Conservation (phyloP, 164 flowering plant genomes). For the Chimonanthus praecox region DNA sequence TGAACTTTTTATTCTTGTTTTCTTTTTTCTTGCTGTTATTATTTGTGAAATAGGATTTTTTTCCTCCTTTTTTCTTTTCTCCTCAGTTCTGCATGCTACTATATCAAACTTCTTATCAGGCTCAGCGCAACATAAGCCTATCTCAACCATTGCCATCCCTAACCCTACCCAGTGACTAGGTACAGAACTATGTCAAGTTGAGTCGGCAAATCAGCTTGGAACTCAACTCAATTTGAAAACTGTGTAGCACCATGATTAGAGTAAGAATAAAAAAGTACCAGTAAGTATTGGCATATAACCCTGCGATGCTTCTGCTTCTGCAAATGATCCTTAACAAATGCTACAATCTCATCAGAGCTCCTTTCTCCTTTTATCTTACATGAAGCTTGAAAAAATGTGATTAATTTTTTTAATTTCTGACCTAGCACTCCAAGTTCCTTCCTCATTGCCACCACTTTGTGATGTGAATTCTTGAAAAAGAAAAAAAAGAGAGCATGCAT, state of each 20-base stretch:
- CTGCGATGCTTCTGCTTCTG: conserved; percentile 36
- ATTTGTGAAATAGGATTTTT: too few relatives aligned
- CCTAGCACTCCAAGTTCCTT: conserved; percentile 42
- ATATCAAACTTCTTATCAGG: too few relatives aligned
- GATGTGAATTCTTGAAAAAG: conserved; percentile 29
- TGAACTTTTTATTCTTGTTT: too few relatives aligned
- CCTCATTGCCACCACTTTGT: conserved; percentile 36
- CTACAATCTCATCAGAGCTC: conserved; percentile 31
- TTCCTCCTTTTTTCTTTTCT: too few relatives aligned
- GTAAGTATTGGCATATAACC: conserved; percentile 43
- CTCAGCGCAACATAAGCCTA: too few relatives aligned
- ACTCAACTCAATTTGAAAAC: neutral
- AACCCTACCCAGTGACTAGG: too few relatives aligned
- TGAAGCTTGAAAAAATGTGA: conserved; percentile 31
- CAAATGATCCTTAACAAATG: conserved; percentile 37
- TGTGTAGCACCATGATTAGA: neutral
- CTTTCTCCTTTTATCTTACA: conserved; percentile 47
- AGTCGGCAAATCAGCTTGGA: too few relatives aligned
- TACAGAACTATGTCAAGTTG: too few relatives aligned
- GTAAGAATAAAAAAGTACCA: conserved; percentile 33
- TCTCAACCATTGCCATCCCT: too few relatives aligned
- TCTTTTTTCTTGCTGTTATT: too few relatives aligned
- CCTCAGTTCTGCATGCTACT: too few relatives aligned
- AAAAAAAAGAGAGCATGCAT: neutral
- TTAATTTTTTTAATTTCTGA: conserved; percentile 34